Evolutionary conservation across 371 early-diverging fungal species (phyloP).

Genomic region (Mortierella sp.): DNA sequence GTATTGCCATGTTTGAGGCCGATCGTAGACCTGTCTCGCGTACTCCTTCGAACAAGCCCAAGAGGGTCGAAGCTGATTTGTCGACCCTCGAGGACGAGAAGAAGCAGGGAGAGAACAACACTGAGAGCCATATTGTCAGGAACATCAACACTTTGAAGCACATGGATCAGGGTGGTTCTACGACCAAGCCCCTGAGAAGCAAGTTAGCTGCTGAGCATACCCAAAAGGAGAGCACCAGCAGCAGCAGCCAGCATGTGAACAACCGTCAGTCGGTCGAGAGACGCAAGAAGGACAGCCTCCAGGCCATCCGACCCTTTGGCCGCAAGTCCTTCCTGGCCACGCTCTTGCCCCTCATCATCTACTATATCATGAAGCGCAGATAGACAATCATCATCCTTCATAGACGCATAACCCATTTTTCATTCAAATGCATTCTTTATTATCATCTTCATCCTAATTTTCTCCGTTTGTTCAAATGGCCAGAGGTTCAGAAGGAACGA

Average conservation of each 20-base stretch:
- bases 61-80: not conserved
- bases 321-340: constrained; percentile 20
- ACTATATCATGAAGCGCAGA: constrained; percentile 21
- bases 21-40: constrained; percentile 26
- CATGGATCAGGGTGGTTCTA: not conserved
- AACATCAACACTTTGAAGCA: not conserved
- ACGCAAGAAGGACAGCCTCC: not conserved
- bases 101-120: not conserved
- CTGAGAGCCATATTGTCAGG: constrained; percentile 2
- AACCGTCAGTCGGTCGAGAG: not conserved
- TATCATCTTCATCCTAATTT: not conserved
- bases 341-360: constrained; percentile 11
- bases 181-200: constrained; percentile 1
- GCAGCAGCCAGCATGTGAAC: not conserved
- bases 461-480: not conserved
- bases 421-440: not conserved
- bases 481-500: not conserved
- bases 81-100: constrained; percentile 2
- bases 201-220: constrained; percentile 7
- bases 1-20: constrained; percentile 72
- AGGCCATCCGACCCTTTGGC: not conserved
- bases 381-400: not conserved
- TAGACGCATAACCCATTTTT: not conserved
- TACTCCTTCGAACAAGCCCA: constrained; percentile 27
- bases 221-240: not conserved